Evolutionary conservation across 2,329 filamentous ascomycete genomes (phyloP), one percentile per base, ranked within the genome.

Genomic region (Xylaria sp.): DNA sequence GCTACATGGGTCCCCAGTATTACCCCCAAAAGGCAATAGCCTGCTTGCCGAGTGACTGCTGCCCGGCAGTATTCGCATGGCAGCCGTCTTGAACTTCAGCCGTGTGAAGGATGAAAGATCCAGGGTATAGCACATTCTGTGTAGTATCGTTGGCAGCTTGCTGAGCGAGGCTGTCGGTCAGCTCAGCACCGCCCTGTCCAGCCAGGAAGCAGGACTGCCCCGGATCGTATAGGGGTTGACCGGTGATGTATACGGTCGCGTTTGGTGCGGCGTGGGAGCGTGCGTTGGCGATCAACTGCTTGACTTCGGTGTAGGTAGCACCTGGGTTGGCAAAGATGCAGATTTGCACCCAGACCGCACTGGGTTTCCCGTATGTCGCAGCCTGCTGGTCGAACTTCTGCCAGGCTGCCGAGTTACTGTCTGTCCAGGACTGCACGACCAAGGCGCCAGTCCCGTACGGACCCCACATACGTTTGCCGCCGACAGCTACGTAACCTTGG

Each of bases 321-420:
- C 77, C 76, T 4, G 72, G 74, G 65, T 76, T 72, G 51, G 70
- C 67, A 67, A 78, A 79, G 69, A 79, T 78, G 72, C 76, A 78
- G 61, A 78, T 73, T 71, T 75, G 73, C 13, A 79, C 76, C 76
- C 76, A 77, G 13, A 77, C 74, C 6, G 66, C 66, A 10, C 39
- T 54, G 10, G 75, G 76, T 51, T 73, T 73, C 37, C 75, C 75
- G 66, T 76, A 72, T 25, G 6, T 23, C 3, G 72, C 67, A 13
- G 51, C 74, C 55, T 77, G 75, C 62, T 71, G 60, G 69, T 78
- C 76, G 48, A 77, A 78, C 37, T 69, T 66, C 34, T 66, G 46
- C 76, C 75, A 78, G 7, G 71, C 65, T 5, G 73, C 37, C 28
- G 76, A 77, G 67, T 71, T 75, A 54, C 50, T 69, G 72, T 70